These are phyloP conservation scores for Trichosporon asahii DNA, from an alignment of 1,284 basidiomycete species.

Conservation along the genomic window DNA sequence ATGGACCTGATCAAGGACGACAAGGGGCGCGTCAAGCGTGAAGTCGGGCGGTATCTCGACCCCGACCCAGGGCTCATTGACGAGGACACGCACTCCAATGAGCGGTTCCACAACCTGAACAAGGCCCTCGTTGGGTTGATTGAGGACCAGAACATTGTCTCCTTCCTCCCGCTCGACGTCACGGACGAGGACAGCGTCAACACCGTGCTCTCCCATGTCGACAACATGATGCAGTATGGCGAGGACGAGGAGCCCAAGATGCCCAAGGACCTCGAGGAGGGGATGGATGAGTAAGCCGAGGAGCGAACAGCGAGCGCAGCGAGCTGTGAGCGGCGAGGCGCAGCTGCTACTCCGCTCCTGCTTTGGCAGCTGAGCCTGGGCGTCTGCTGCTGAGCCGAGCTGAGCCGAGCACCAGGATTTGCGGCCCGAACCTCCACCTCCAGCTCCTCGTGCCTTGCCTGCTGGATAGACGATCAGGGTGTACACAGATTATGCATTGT, in stretches of 20 bases:
- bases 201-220: conserved; percentile 87
- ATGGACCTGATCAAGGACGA: conserved; percentile 89
- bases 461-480: neutral
- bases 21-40: conserved; percentile 67
- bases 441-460: too few species aligned
- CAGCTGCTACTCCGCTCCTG: too few species aligned
- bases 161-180: conserved; percentile 91
- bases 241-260: conserved; percentile 85
- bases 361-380: too few species aligned
- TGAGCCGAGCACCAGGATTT: too few species aligned
- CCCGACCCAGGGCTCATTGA: conserved; percentile 90
- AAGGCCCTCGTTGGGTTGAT: conserved; percentile 83
- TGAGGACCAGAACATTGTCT: conserved; percentile 96
- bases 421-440: too few species aligned
- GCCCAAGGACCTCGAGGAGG: conserved; percentile 84
- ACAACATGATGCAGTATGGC: conserved; percentile 95
- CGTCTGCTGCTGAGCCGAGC: too few species aligned
- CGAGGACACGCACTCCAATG: conserved; percentile 67
- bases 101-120: conserved; percentile 88
- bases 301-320: neutral
- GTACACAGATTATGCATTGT: conserved; percentile 5
- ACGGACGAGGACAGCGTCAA: conserved; percentile 85
- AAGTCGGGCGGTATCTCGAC: conserved; percentile 88
- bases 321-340: neutral
- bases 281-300: conserved; percentile 43